phyloP scores from a whole-genome alignment of 75 land plant species.

The Isoetes taiwanensis region DNA sequence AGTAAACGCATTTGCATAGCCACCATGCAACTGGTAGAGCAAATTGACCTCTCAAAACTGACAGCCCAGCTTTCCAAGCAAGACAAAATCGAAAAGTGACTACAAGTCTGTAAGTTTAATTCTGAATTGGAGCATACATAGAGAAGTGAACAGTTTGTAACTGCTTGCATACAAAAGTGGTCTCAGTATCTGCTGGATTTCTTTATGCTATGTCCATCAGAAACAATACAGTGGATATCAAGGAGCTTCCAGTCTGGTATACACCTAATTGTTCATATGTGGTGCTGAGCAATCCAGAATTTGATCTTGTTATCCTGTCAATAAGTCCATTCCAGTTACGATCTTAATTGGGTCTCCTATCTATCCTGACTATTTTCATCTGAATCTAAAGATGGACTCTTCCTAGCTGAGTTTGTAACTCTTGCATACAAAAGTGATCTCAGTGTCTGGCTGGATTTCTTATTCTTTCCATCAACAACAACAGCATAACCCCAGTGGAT shows the following conservation, averaged over 20 bases:
- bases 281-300: conserved; percentile 74
- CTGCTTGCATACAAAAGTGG: conserved; percentile 90
- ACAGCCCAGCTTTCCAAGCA: conserved; percentile 96
- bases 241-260: conserved; percentile 55
- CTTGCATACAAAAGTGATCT: too few relatives aligned
- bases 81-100: conserved; percentile 96
- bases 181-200: conserved; percentile 94
- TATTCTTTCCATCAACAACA: too few relatives aligned
- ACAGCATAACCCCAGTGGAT: too few relatives aligned
- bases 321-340: conserved; percentile 77
- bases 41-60: conserved; percentile 94
- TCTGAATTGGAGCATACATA: conserved; percentile 98
- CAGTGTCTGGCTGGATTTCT: too few relatives aligned
- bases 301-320: conserved; percentile 38
- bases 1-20: conserved; percentile 97
- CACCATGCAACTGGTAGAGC: conserved; percentile 79
- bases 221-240: conserved; percentile 71
- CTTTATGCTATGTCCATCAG: conserved; percentile 94
- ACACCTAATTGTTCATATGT: conserved; percentile 87
- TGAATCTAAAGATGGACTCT: too few relatives aligned
- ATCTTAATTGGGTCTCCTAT: conserved; percentile 14
- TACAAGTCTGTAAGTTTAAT: conserved; percentile 82
- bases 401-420: conserved; percentile 23
- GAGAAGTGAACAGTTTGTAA: conserved; percentile 90
- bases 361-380: conserved; percentile 41